These are phyloP conservation scores for Knoxia roxburghii DNA, from an alignment of 257 asterid genomes.

Conservation along the genomic window DNA sequence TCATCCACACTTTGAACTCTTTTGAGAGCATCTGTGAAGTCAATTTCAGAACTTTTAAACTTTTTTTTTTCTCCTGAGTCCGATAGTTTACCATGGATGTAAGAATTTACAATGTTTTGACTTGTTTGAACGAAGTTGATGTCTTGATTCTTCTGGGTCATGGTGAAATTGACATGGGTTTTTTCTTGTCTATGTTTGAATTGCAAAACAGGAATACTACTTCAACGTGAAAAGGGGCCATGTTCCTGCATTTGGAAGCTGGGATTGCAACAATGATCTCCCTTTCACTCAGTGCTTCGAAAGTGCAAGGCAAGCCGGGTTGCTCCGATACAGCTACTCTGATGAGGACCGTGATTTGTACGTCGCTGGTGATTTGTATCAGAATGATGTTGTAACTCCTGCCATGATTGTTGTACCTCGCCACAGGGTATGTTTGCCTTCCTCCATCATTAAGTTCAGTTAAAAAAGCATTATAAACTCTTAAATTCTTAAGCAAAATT, in stretches of 20 bases:
- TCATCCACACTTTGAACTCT: background rate
- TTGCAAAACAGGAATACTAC: constrained; percentile 32
- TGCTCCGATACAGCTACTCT: constrained; percentile 47
- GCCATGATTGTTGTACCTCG: constrained; percentile 80
- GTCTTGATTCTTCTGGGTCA: background rate
- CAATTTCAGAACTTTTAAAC: background rate
- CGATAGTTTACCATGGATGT: constrained; percentile 6
- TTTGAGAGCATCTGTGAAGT: constrained; percentile 4
- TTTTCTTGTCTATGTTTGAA: background rate
- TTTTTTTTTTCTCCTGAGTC: background rate
- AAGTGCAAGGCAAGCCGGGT: constrained; percentile 46
- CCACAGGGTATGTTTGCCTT: constrained; percentile 33
- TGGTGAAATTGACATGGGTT: background rate
- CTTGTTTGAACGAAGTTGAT: background rate
- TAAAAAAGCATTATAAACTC: too few species aligned
- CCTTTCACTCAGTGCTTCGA: constrained; percentile 79
- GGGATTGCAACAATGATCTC: constrained; percentile 56
- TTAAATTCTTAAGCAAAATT: too few species aligned
- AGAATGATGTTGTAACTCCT: constrained; percentile 55
- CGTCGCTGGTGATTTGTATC: constrained; percentile 73
- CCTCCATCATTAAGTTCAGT: too few species aligned
- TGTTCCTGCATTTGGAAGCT: constrained; percentile 84
- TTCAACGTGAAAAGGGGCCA: constrained; percentile 39
- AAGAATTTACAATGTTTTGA: background rate
- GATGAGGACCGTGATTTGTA: constrained; percentile 64